Conservation (phyloP, 2,329 filamentous ascomycete genomes). For the Fusarium metavorans region DNA sequence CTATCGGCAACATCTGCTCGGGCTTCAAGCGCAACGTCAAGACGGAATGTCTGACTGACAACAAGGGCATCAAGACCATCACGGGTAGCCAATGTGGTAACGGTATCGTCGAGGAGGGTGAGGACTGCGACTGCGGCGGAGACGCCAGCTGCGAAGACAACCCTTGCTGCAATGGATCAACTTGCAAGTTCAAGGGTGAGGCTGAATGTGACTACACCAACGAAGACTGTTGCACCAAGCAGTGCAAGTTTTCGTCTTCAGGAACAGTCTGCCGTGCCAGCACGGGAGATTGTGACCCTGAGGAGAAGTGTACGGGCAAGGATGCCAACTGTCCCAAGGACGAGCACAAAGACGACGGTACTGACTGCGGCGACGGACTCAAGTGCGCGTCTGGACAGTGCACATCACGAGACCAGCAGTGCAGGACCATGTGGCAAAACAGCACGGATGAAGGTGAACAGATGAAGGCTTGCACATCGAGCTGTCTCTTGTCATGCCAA, state of each 20-base stretch:
- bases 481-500: constrained; percentile 82
- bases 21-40: constrained; percentile 84
- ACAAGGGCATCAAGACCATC: constrained; percentile 84
- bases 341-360: constrained; percentile 75
- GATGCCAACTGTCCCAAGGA: constrained; percentile 81
- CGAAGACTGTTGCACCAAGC: constrained; percentile 80
- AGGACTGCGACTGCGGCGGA: constrained; percentile 97
- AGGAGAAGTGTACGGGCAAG: constrained; percentile 83
- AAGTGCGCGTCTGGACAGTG: constrained; percentile 93
- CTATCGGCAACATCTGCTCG: constrained; percentile 93
- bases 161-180: constrained; percentile 80
- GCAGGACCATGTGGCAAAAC: constrained; percentile 83
- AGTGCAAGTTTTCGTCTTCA: constrained; percentile 75
- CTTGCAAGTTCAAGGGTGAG: constrained; percentile 80
- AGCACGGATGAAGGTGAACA: constrained; percentile 75
- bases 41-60: constrained; percentile 83
- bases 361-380: constrained; percentile 77
- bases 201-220: constrained; percentile 85
- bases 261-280: constrained; percentile 83
- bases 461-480: constrained; percentile 77
- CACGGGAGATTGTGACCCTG: constrained; percentile 85
- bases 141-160: constrained; percentile 77
- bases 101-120: constrained; percentile 93
- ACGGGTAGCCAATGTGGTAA: constrained; percentile 91
- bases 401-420: constrained; percentile 91